Conservation (phyloP, 495 filamentous ascomycete species). For the Penicillium cinerascens region DNA sequence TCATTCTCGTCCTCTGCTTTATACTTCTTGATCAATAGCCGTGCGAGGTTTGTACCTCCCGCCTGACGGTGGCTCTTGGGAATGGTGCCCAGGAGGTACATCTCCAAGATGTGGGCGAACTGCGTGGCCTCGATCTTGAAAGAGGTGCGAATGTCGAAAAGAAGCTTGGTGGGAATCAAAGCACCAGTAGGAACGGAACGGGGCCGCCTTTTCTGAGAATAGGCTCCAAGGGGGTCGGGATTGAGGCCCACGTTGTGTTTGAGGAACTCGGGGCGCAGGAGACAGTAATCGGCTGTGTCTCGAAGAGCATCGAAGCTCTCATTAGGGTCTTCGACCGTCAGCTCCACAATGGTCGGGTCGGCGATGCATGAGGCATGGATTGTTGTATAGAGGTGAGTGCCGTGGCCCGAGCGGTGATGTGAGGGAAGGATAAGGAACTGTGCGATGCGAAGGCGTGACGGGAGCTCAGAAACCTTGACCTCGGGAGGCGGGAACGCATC, state of each 20-base stretch:
- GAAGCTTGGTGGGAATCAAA: conserved; percentile 58
- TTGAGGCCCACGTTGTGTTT: conserved; percentile 45
- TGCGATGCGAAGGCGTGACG: conserved; percentile 76
- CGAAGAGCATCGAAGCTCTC: conserved; percentile 90
- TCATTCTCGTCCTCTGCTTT: conserved; percentile 53
- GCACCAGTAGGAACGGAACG: conserved; percentile 53
- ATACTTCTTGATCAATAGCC: conserved; percentile 52
- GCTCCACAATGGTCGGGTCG: conserved; percentile 63
- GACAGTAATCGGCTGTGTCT: conserved; percentile 74
- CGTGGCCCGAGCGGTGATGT: conserved; percentile 76
- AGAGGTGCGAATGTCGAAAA: conserved; percentile 57
- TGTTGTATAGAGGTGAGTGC: conserved; percentile 72
- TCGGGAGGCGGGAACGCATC: conserved; percentile 42
- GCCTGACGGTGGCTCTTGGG: conserved; percentile 57
- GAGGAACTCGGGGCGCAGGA: conserved; percentile 50
- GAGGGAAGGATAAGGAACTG: conserved; percentile 93
- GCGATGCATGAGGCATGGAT: conserved; percentile 65
- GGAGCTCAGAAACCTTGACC: conserved; percentile 47
- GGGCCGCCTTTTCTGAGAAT: conserved; percentile 36
- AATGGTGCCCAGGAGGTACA: conserved; percentile 78
- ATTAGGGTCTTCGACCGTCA: conserved; percentile 95
- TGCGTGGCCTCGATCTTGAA: conserved; percentile 84
- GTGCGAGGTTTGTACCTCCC: conserved; percentile 47
- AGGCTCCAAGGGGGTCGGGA: conserved; percentile 35
- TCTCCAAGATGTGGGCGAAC: conserved; percentile 80